Evolutionary conservation across 2,329 filamentous ascomycete genomes (phyloP).

Genomic region (Fonsecaea pugnacius): DNA sequence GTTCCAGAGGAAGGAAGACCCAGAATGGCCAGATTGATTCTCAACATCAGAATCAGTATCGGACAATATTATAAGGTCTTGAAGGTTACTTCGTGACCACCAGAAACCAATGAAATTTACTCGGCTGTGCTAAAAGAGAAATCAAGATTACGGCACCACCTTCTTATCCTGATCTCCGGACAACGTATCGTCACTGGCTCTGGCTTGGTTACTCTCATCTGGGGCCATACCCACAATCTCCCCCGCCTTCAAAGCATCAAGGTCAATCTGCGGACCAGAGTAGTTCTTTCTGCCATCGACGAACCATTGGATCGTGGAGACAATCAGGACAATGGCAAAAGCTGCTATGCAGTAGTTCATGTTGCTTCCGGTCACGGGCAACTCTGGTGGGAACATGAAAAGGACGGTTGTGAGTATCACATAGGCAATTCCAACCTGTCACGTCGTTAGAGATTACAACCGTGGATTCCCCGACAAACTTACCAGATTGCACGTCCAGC

Average conservation of each 20-base stretch:
- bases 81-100: neutral
- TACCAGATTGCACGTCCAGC: conserved; percentile 64
- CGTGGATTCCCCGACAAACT: conserved; percentile 24
- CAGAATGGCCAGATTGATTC: conserved; percentile 63
- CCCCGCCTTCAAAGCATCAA: conserved; percentile 41
- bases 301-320: conserved; percentile 64
- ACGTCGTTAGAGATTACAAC: conserved; percentile 24
- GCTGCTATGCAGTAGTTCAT: conserved; percentile 66
- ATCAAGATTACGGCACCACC: neutral
- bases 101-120: neutral
- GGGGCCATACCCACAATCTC: conserved; percentile 35
- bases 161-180: conserved; percentile 12
- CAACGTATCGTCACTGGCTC: conserved; percentile 23
- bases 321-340: conserved; percentile 62
- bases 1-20: conserved; percentile 79
- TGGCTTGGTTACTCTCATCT: conserved; percentile 16
- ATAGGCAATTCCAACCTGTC: conserved; percentile 63
- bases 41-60: neutral
- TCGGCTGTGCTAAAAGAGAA: neutral
- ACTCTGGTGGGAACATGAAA: conserved; percentile 72
- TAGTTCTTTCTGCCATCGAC: conserved; percentile 66
- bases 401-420: conserved; percentile 73
- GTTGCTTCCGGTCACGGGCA: conserved; percentile 66
- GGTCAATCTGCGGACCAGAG: conserved; percentile 56
- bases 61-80: neutral